Evolutionary conservation across 2,329 filamentous ascomycete species (phyloP).

Genomic region (Fusarium sororula): DNA sequence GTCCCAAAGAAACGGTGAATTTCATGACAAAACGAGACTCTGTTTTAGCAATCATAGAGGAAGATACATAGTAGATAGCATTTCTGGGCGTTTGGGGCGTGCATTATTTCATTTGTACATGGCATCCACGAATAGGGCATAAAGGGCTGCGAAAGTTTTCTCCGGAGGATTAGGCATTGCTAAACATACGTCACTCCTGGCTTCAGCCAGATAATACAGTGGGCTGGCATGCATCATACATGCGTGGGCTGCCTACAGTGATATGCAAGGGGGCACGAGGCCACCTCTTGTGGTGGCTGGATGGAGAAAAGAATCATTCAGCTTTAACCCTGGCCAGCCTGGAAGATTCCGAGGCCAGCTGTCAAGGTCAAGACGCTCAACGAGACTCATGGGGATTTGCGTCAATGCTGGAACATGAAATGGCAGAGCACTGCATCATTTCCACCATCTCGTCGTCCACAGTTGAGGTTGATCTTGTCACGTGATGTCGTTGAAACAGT

Average conservation of each 20-base stretch:
- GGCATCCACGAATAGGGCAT: not conserved
- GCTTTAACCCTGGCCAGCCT: not conserved
- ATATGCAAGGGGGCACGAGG: conserved; percentile 23
- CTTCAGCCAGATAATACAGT: not conserved
- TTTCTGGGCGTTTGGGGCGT: conserved; percentile 35
- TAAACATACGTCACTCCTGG: not conserved
- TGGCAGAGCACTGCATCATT: conserved; percentile 6
- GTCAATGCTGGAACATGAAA: not conserved
- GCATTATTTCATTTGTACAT: not conserved
- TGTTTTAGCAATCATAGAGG: conserved; percentile 22
- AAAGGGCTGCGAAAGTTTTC: not conserved
- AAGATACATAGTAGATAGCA: conserved; percentile 13
- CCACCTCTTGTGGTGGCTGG: not conserved
- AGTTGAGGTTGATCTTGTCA: conserved; percentile 8
- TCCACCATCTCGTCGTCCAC: not conserved
- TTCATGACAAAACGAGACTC: not conserved
- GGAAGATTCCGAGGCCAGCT: not conserved
- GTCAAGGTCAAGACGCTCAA: not conserved
- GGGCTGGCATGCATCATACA: not conserved
- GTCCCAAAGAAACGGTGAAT: conserved; percentile 52
- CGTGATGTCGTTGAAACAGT: conserved; percentile 20
- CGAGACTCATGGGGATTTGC: not conserved
- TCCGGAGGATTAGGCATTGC: not conserved
- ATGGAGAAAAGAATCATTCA: not conserved
- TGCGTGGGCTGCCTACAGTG: not conserved